Evolutionary conservation across 1,139 yeast genomes (phyloP).

Genomic region (Saccharomyces hybrid): DNA sequence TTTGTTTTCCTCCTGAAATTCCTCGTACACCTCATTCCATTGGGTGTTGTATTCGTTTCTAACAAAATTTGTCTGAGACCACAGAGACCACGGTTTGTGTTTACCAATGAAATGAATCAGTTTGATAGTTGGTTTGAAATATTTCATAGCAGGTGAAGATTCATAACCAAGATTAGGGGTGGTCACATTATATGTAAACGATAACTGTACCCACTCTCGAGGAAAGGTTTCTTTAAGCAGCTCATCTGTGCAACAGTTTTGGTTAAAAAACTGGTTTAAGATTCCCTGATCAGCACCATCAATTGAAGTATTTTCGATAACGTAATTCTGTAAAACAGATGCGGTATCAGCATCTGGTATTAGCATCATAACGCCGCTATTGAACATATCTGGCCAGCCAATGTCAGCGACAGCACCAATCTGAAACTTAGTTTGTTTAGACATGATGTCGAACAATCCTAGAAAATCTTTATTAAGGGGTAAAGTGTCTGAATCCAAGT

Average conservation of each 20-base stretch:
- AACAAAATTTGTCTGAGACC: conserved; percentile 9
- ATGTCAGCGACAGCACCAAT: conserved; percentile 83
- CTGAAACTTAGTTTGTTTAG: conserved; percentile 26
- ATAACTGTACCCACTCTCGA: conserved; percentile 57
- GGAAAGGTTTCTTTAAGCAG: background rate
- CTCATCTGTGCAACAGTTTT: background rate
- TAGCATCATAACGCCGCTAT: conserved; percentile 74
- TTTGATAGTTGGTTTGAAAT: conserved; percentile 49
- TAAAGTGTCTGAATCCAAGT: conserved; percentile 76
- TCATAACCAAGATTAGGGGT: conserved; percentile 68
- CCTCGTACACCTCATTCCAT: conserved; percentile 18
- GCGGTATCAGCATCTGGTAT: conserved; percentile 49
- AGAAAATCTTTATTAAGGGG: conserved; percentile 38
- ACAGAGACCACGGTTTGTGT: conserved; percentile 65
- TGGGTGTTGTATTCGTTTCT: conserved; percentile 12
- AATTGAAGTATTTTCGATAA: conserved; percentile 44
- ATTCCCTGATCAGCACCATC: conserved; percentile 97
- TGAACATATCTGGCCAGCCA: conserved; percentile 95
- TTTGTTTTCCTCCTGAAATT: conserved; percentile 14
- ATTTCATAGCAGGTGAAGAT: conserved; percentile 66
- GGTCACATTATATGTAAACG: conserved; percentile 81
- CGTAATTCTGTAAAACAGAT: conserved; percentile 37
- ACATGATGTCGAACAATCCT: conserved; percentile 16
- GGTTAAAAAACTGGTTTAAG: conserved; percentile 69
- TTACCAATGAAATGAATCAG: conserved; percentile 78